phyloP scores from a whole-genome alignment of 352 stramenopile genomes.

The Phytopythium mirpurense region DNA sequence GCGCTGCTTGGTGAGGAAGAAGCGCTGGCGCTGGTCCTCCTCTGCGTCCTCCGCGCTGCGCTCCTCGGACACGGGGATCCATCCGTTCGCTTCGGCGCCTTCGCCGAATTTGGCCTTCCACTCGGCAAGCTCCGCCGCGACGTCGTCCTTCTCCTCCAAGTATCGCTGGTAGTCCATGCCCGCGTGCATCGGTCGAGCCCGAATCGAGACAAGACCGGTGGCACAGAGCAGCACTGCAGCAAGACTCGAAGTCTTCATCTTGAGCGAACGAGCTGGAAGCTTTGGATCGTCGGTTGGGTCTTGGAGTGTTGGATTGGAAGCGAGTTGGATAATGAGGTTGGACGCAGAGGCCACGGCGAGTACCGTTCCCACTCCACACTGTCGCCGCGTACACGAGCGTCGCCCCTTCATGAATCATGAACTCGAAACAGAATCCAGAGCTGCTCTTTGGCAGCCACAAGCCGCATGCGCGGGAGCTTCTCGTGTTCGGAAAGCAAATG shows the following conservation, averaged over 20 bases:
- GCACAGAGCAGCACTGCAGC: constrained; percentile 8
- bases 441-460: neutral
- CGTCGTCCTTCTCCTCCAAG: constrained; percentile 27
- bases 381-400: neutral
- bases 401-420: no score
- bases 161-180: constrained; percentile 44
- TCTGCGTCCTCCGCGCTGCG: constrained; percentile 27
- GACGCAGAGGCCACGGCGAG: neutral
- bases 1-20: constrained; percentile 39
- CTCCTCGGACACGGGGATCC: constrained; percentile 28
- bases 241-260: neutral
- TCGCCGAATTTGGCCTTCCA: constrained; percentile 28
- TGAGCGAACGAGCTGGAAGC: neutral
- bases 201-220: neutral
- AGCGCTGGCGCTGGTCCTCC: constrained; percentile 36
- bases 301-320: constrained; percentile 5
- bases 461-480: neutral
- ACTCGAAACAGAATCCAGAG: no score
- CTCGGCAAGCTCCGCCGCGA: constrained; percentile 28
- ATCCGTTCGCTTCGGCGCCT: constrained; percentile 20
- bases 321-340: constrained; percentile 19
- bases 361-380: no score
- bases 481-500: constrained; percentile 1
- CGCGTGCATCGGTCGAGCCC: constrained; percentile 37
- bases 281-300: neutral